phyloP scores from a whole-genome alignment of 331 rosid species.

The Saraca asoca region DNA sequence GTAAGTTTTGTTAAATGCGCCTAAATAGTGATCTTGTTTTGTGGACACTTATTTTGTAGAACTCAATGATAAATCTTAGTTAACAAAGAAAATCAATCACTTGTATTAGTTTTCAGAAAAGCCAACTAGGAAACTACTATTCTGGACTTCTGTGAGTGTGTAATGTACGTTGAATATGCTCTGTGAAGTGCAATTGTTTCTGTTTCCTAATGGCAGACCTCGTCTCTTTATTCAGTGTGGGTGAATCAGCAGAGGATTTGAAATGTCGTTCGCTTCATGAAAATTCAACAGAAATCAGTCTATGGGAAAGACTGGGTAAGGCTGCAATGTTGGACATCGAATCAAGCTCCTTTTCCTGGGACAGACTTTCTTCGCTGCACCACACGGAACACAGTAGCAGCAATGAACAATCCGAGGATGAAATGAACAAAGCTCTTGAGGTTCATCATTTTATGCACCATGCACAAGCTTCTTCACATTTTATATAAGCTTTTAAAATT shows the following conservation, averaged over 20 bases:
- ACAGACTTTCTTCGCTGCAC: slow-evolving; percentile 76
- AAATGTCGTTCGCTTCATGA: slow-evolving; percentile 40
- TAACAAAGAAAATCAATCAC: neutral
- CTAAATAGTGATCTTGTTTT: too few relatives aligned
- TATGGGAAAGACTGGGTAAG: slow-evolving; percentile 94
- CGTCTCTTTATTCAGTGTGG: slow-evolving; percentile 51
- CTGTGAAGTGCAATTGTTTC: neutral
- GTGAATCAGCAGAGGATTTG: slow-evolving; percentile 44
- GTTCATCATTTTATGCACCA: slow-evolving; percentile 44
- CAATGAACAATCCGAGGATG: slow-evolving; percentile 88
- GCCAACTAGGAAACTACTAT: neutral
- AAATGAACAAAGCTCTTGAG: slow-evolving; percentile 82
- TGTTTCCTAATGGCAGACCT: slow-evolving; percentile 14
- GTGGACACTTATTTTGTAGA: too few relatives aligned
- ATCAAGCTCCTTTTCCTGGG: slow-evolving; percentile 77
- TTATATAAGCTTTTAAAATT: neutral
- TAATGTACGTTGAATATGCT: too few relatives aligned
- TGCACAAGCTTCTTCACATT: slow-evolving; percentile 7
- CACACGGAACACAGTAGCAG: slow-evolving; percentile 80
- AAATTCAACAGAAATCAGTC: slow-evolving; percentile 64
- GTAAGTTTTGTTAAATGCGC: too few relatives aligned
- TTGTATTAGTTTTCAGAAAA: too few relatives aligned
- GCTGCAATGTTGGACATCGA: slow-evolving; percentile 80
- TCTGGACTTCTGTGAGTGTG: neutral
- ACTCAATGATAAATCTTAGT: too few relatives aligned